Evolutionary conservation across 345 rosid genomes (phyloP).

Genomic region (Alliaria petiolata): DNA sequence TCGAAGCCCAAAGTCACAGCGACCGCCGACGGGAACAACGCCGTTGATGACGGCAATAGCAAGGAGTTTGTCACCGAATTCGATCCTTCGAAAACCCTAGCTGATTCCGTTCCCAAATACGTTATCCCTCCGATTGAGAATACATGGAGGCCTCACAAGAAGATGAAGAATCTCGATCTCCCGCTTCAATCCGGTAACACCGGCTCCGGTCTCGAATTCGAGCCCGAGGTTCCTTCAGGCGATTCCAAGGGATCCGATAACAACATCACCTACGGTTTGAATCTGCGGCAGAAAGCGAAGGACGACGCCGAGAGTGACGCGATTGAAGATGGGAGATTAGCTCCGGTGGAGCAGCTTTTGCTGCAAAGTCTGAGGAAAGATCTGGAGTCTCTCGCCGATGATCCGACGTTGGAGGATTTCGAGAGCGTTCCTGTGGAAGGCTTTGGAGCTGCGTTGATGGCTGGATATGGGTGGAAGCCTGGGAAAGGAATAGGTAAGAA

Average conservation of each 20-base stretch:
- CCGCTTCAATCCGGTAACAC: constrained; percentile 33
- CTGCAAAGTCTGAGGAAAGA: constrained; percentile 49
- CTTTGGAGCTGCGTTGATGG: constrained; percentile 61
- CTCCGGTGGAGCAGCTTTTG: constrained; percentile 34
- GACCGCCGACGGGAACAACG: constrained; percentile 1
- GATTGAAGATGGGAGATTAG: background rate
- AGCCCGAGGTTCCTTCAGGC: constrained; percentile 35
- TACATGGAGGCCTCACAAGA: constrained; percentile 53
- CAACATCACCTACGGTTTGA: constrained; percentile 54
- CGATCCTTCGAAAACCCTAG: constrained; percentile 47
- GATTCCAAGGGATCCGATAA: constrained; percentile 16
- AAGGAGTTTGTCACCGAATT: constrained; percentile 55
- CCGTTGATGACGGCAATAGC: constrained; percentile 19
- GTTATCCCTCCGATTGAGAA: constrained; percentile 57
- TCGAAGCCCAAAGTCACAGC: constrained; percentile 34
- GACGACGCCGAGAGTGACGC: background rate
- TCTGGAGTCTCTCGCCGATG: constrained; percentile 53
- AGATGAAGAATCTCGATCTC: constrained; percentile 63
- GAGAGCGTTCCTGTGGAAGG: constrained; percentile 70
- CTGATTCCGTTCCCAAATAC: constrained; percentile 24
- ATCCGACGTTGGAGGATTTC: constrained; percentile 54
- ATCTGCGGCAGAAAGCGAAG: constrained; percentile 35
- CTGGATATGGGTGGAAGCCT: constrained; percentile 82
- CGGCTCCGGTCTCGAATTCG: constrained; percentile 46
- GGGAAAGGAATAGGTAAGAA: constrained; percentile 83